Evolutionary conservation across 2,329 filamentous ascomycete species (phyloP).

Genomic region (Cordyceps tenuipes): DNA sequence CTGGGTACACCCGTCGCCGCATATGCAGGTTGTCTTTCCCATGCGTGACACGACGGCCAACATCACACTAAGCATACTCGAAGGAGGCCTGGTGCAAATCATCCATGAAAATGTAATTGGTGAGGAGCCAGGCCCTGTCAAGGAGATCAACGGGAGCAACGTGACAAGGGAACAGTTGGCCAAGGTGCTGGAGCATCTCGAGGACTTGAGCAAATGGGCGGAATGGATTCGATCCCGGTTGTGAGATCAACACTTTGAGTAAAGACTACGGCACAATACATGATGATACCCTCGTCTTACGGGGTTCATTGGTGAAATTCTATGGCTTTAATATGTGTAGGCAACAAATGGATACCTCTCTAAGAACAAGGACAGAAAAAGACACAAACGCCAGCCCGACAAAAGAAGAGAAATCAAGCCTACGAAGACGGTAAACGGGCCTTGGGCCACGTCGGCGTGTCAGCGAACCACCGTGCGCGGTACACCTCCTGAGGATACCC

Average conservation of each 20-base stretch:
- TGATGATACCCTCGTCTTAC: background rate
- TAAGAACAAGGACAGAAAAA: background rate
- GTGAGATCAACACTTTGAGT: constrained; percentile 14
- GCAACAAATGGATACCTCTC: constrained; percentile 2
- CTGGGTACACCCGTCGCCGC: constrained; percentile 40
- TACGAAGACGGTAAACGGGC: background rate
- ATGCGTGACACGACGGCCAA: constrained; percentile 40
- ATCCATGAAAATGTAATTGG: constrained; percentile 45
- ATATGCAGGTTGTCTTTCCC: constrained; percentile 46
- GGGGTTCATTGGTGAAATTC: background rate
- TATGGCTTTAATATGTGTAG: background rate
- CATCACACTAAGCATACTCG: constrained; percentile 49
- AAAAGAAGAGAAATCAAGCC: background rate
- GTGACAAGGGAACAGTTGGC: constrained; percentile 36
- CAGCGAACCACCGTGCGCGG: constrained; percentile 5
- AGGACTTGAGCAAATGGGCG: constrained; percentile 45
- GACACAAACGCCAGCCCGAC: background rate
- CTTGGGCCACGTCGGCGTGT: constrained; percentile 10
- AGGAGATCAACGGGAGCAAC: constrained; percentile 12
- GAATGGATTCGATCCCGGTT: constrained; percentile 41
- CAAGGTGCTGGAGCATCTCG: constrained; percentile 38
- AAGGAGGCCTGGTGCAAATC: constrained; percentile 51
- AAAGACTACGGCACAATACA: background rate
- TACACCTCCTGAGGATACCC: constrained; percentile 2
- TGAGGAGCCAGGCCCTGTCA: constrained; percentile 25